Evolutionary conservation across 164 flowering plant species (phyloP), one percentile per base, ranked within the genome.

Genomic region (Vitis labrusca): DNA sequence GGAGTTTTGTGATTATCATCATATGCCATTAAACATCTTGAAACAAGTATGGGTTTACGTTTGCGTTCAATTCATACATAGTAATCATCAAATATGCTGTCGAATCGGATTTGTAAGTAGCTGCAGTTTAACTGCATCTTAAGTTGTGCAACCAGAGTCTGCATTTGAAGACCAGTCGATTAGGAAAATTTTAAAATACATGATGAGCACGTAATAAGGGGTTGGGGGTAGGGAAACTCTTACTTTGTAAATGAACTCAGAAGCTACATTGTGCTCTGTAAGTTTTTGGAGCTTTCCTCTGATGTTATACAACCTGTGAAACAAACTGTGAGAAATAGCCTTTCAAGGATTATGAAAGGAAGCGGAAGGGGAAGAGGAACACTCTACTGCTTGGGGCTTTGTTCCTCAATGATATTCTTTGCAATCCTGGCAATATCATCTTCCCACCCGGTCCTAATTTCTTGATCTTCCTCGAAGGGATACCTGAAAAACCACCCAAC

Each of bases 231-330:
- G 27, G 27, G 27, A 32, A 32, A 32, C 44, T 32, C 44, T 32
- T 6, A 2, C 37, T 62, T 15, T 37, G 49, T 14, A 50, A 86
- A 86, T 81, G 67, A 74, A 86, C 8, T 77, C 80, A 0, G 85
- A 80, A 2, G 85, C 79, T 47, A 88, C 88, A 55, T 84, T 79
- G 69, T 89, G 85, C 61, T 82, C 85, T 44, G 82, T 81, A 3
- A 89, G 81, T 16, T 73, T 84, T 66, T 80, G 86, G 76, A 88
- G 87, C 80, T 85, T 83, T 32, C 94, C 85, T 4, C 90, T 89
- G 37, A 89, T 79, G 17, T 61, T 61, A 62, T 85, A 89, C 29
- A 89, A 70, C 85, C 94, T 88, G 87, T 50, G 9, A 23, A 47
- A 51, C 51, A 62, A 47, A 8, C 37, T 47, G 16, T 37, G 49